Evolutionary conservation across 1,284 basidiomycete genomes (phyloP).

Genomic region (Puccinia triticina): DNA sequence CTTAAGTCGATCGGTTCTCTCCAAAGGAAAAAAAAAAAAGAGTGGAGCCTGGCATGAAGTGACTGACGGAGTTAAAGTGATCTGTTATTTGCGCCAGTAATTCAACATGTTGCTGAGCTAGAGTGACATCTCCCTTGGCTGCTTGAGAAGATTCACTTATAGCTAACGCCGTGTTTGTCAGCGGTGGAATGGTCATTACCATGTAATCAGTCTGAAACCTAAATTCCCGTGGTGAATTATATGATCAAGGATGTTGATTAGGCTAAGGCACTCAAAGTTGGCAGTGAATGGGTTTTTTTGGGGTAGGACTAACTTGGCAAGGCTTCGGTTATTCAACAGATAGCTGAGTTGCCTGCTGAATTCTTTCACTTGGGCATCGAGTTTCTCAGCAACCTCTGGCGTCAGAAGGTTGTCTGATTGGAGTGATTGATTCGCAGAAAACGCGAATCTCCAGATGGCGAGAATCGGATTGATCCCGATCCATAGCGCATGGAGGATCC

Average conservation of each 20-base stretch:
- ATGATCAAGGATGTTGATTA: neutral
- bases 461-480: conserved; percentile 48
- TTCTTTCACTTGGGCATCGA: conserved; percentile 24
- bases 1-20: neutral
- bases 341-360: conserved; percentile 10
- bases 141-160: neutral
- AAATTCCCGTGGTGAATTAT: neutral
- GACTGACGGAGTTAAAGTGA: conserved; percentile 16
- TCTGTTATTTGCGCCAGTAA: neutral
- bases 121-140: neutral
- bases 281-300: too few species aligned
- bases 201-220: conserved; percentile 29
- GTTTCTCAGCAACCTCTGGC: neutral
- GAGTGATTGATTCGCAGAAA: neutral
- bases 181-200: conserved; percentile 27
- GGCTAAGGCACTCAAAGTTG: too few species aligned
- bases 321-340: neutral
- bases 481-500: conserved; percentile 36
- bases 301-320: conserved; percentile 1
- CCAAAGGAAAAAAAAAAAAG: neutral
- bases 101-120: conserved; percentile 1
- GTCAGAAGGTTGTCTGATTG: neutral
- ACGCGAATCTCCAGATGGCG: neutral
- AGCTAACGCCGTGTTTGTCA: conserved; percentile 17
- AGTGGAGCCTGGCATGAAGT: neutral